Evolutionary conservation across 2,329 filamentous ascomycete genomes (phyloP).

Genomic region (Colletotrichum salicis): DNA sequence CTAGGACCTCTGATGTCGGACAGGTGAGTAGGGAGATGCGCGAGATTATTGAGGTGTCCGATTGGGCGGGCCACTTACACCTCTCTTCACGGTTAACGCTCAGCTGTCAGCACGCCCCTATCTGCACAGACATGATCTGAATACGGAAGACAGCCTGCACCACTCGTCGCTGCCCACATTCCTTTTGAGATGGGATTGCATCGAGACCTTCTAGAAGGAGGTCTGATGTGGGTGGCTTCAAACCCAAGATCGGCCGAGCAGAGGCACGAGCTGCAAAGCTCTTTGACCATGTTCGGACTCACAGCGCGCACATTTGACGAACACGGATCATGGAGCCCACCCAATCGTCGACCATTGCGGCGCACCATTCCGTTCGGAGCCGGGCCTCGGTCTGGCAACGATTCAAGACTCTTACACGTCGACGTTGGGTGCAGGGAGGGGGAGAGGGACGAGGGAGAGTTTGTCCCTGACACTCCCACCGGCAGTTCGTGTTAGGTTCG

Average conservation of each 20-base stretch:
- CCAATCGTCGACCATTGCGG: constrained; percentile 4
- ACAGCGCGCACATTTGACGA: not conserved
- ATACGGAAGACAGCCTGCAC: not conserved
- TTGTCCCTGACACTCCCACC: not conserved
- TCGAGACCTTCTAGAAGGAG: constrained; percentile 28
- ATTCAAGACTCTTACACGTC: not conserved
- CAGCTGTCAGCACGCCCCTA: not conserved
- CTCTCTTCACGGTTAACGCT: not conserved
- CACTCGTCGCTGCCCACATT: not conserved
- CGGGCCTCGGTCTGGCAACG: constrained; percentile 7
- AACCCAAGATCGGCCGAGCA: constrained; percentile 29
- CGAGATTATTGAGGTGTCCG: not conserved
- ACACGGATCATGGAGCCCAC: not conserved
- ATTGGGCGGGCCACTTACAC: not conserved
- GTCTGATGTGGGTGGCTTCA: constrained; percentile 16
- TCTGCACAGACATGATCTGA: constrained; percentile 1
- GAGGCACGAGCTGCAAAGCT: constrained; percentile 4
- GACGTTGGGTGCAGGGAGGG: not conserved
- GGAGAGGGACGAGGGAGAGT: not conserved
- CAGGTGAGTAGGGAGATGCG: not conserved
- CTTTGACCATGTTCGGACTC: constrained; percentile 12
- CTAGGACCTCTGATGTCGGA: not conserved
- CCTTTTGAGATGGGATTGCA: not conserved
- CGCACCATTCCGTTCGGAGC: constrained; percentile 5
- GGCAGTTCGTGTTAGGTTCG: not conserved